Percentiles rank a stretch among this genome's conserved stretches.
Conservation (phyloP, 352 stramenopile genomes). For the Phytophthora uliginosa region DNA sequence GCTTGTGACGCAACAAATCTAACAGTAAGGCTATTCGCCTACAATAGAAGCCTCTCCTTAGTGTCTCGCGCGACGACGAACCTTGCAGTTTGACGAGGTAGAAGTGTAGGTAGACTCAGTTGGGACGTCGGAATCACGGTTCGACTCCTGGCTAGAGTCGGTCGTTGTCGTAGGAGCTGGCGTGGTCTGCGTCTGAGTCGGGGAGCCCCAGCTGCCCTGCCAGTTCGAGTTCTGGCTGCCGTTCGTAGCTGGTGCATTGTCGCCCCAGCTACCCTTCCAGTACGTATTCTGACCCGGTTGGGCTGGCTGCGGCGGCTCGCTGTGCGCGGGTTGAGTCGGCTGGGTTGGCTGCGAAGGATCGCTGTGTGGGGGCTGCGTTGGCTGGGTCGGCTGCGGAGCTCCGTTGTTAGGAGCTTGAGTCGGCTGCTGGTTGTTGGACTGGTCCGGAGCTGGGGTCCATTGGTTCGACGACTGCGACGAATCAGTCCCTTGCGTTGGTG, state of each 20-base stretch:
- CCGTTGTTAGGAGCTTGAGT: constrained; percentile 15
- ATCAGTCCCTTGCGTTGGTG: background rate
- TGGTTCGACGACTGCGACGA: constrained; percentile 7
- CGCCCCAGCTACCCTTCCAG: constrained; percentile 18
- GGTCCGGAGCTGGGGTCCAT: background rate
- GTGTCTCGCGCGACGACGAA: constrained; percentile 21
- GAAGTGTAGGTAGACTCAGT: constrained; percentile 17
- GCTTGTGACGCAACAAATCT: constrained; percentile 37
- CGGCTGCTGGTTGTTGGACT: constrained; percentile 9
- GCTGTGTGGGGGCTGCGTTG: constrained; percentile 4
- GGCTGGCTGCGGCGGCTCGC: constrained; percentile 13
- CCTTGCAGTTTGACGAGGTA: constrained; percentile 32
- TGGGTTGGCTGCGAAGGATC: constrained; percentile 21
- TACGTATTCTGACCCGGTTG: constrained; percentile 16
- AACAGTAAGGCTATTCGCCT: constrained; percentile 33
- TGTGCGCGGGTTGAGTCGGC: constrained; percentile 3
- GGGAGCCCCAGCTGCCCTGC: constrained; percentile 8
- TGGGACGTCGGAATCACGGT: constrained; percentile 18
- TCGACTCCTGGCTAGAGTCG: constrained; percentile 21
- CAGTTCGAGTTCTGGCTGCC: constrained; percentile 15
- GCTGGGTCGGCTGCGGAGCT: constrained; percentile 14
- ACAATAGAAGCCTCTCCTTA: constrained; percentile 21
- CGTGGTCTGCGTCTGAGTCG: constrained; percentile 17
- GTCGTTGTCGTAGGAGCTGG: constrained; percentile 9
- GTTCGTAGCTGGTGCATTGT: constrained; percentile 2